A percentile compares a stretch with the other conserved stretches of the same genome.
Evolutionary conservation across 148 eudicot species (phyloP).

Genomic region (Persicaria maculosa): DNA sequence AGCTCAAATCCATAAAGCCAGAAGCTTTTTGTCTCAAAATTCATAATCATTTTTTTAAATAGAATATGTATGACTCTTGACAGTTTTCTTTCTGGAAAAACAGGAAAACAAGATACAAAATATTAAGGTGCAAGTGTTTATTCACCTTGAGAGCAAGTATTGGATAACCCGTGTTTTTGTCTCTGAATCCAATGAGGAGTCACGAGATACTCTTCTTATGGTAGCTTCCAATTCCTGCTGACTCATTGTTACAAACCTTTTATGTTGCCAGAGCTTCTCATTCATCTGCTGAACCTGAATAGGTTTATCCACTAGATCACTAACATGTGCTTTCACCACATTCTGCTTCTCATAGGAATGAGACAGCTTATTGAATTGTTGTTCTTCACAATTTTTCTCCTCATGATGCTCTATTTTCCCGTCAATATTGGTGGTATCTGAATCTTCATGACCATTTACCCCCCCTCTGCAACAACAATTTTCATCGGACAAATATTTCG

Average conservation of each 20-base stretch:
- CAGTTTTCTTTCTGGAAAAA: too few species aligned
- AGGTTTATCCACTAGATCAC: constrained; percentile 7
- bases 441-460: constrained; percentile 16
- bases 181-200: constrained; percentile 54
- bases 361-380: neutral
- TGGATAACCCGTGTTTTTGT: constrained; percentile 58
- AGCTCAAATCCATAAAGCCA: neutral
- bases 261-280: constrained; percentile 24
- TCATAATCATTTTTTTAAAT: too few species aligned
- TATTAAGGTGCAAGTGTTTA: neutral
- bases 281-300: constrained; percentile 15
- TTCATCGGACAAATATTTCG: constrained; percentile 26
- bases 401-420: constrained; percentile 22
- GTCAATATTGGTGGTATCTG: constrained; percentile 22
- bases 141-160: constrained; percentile 61
- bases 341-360: constrained; percentile 17
- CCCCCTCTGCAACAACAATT: constrained; percentile 18
- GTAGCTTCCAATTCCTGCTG: constrained; percentile 62
- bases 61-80: too few species aligned
- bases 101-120: too few species aligned
- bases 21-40: neutral
- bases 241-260: constrained; percentile 31
- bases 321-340: constrained; percentile 20
- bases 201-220: constrained; percentile 56
- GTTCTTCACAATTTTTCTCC: constrained; percentile 9